Evolutionary conservation across 2,329 filamentous ascomycete species (phyloP).

Genomic region (Seiridium unicorne): DNA sequence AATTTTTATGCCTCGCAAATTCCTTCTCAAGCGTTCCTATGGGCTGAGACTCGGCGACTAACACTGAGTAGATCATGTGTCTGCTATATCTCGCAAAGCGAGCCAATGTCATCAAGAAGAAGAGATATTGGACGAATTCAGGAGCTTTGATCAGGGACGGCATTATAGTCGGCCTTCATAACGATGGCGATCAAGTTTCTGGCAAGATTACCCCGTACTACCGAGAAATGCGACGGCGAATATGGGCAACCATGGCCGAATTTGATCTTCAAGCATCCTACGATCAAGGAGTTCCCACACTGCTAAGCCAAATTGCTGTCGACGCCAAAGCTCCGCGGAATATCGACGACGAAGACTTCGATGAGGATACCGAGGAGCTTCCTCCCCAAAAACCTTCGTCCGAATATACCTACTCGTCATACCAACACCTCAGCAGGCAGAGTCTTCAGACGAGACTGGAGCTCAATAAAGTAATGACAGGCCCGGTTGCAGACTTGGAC

Average conservation of each 20-base stretch:
- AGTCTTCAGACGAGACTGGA: conserved; percentile 56
- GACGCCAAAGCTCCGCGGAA: conserved; percentile 48
- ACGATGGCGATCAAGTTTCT: conserved; percentile 55
- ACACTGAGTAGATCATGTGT: conserved; percentile 40
- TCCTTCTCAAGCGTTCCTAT: background rate
- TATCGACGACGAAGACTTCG: conserved; percentile 57
- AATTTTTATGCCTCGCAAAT: too few relatives aligned
- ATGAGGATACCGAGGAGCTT: conserved; percentile 48
- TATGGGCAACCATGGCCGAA: conserved; percentile 62
- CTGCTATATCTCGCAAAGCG: conserved; percentile 60
- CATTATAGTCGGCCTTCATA: conserved; percentile 57
- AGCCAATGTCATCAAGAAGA: conserved; percentile 64
- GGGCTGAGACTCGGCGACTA: background rate
- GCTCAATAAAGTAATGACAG: conserved; percentile 54
- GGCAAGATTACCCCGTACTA: conserved; percentile 57
- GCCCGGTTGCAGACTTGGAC: conserved; percentile 52
- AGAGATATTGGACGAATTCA: conserved; percentile 59
- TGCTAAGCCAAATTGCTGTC: conserved; percentile 55
- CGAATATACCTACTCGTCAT: conserved; percentile 59
- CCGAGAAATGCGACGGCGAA: conserved; percentile 59
- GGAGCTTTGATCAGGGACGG: conserved; percentile 57
- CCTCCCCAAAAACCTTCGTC: conserved; percentile 49
- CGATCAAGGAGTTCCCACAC: conserved; percentile 57
- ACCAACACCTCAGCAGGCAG: conserved; percentile 56
- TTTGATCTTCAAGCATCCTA: conserved; percentile 63